Percentiles rank a stretch among this genome's conserved stretches.
These are phyloP conservation scores for Gossypium schwendimanii DNA, from an alignment of 441 rosid genomes.

Conservation along the genomic window DNA sequence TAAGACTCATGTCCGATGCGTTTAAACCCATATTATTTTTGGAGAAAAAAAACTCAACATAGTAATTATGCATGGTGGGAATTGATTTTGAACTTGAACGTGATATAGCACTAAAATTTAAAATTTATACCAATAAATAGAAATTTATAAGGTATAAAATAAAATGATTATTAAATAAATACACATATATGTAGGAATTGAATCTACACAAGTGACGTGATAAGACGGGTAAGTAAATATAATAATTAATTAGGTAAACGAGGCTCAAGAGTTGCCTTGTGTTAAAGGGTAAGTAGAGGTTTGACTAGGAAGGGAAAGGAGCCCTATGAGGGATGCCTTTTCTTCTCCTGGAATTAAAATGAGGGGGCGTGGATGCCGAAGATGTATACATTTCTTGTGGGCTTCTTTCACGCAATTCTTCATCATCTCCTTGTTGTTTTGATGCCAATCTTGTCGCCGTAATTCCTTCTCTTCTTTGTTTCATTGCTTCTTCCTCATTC, in stretches of 20 bases:
- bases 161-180: background rate
- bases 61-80: no score
- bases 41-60: no score
- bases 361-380: conserved; percentile 25
- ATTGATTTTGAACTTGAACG: no score
- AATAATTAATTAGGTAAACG: background rate
- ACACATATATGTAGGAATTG: background rate
- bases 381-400: conserved; percentile 35
- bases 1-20: no score
- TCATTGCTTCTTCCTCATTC: conserved; percentile 17
- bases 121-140: background rate
- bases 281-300: background rate
- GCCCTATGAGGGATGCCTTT: conserved; percentile 87
- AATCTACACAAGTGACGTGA: background rate
- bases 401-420: conserved; percentile 55
- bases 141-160: background rate
- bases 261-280: background rate
- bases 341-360: conserved; percentile 59
- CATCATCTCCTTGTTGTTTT: conserved; percentile 31
- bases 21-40: no score
- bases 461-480: conserved; percentile 27
- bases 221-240: background rate
- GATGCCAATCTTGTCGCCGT: conserved; percentile 25
- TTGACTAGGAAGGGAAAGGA: conserved; percentile 43
- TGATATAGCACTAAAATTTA: background rate